Evolutionary conservation across 805 yeast genomes (phyloP).

Genomic region (Barnettozyma wickerhamii): DNA sequence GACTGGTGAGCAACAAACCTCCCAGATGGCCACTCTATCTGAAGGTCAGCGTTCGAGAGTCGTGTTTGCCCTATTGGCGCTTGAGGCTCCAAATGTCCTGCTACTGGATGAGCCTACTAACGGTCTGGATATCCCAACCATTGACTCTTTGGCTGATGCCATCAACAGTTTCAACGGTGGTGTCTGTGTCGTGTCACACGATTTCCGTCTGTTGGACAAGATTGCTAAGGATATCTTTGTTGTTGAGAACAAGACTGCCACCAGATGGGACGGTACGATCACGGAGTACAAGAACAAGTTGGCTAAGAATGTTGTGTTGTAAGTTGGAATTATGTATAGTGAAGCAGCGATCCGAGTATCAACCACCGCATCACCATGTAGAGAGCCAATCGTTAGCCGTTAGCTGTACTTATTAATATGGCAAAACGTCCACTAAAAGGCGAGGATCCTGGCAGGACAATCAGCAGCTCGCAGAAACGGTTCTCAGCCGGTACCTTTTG

Average conservation of each 20-base stretch:
- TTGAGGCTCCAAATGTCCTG: conserved; percentile 92
- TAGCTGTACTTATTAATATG: too few species aligned
- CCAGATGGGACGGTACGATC: conserved; percentile 93
- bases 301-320: conserved; percentile 84
- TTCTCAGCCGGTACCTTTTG: neutral
- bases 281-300: conserved; percentile 89
- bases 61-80: conserved; percentile 92
- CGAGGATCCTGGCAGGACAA: neutral
- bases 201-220: conserved; percentile 95
- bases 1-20: conserved; percentile 98
- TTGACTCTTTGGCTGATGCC: conserved; percentile 96
- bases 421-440: too few species aligned
- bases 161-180: conserved; percentile 95
- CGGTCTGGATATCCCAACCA: conserved; percentile 97
- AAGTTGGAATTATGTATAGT: conserved; percentile 18
- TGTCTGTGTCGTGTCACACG: conserved; percentile 98
- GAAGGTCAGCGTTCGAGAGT: conserved; percentile 99
- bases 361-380: neutral
- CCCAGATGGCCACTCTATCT: conserved; percentile 96
- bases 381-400: neutral
- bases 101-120: conserved; percentile 99
- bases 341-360: neutral
- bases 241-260: conserved; percentile 92
- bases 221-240: conserved; percentile 97
- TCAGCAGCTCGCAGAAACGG: neutral